A percentile compares a stretch with the other conserved stretches of the same genome.
These are phyloP conservation scores for Macrophomina phaseolina DNA, from an alignment of 2,329 filamentous ascomycete genomes.

Conservation along the genomic window DNA sequence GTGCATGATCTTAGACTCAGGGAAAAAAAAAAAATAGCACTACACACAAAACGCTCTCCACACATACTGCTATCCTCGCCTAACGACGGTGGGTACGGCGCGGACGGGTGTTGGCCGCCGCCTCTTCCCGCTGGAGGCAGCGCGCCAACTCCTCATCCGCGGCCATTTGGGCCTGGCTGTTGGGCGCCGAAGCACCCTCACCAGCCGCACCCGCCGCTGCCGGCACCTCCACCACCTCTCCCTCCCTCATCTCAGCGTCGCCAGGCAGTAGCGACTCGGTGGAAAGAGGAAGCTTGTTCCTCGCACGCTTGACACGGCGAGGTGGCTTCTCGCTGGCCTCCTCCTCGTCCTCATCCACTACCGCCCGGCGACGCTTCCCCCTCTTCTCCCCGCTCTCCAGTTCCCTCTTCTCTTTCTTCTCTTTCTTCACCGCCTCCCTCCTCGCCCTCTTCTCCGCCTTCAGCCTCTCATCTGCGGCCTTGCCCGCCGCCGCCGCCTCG, in stretches of 20 bases:
- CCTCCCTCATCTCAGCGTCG: background rate
- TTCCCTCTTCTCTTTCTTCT: background rate
- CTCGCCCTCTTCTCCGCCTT: constrained; percentile 4
- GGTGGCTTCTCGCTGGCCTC: constrained; percentile 1
- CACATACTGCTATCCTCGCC: background rate
- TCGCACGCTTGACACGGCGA: background rate
- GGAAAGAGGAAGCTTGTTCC: background rate
- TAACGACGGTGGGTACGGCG: constrained; percentile 6
- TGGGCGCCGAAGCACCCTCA: background rate
- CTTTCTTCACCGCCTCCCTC: background rate
- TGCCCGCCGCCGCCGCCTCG: background rate
- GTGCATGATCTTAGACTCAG: too few species aligned
- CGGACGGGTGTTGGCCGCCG: constrained; percentile 41
- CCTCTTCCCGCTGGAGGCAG: constrained; percentile 63
- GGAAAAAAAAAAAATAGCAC: background rate
- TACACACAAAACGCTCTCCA: background rate
- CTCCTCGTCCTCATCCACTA: constrained; percentile 2
- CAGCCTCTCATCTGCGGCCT: background rate
- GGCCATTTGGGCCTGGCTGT: constrained; percentile 31
- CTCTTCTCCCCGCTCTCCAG: background rate
- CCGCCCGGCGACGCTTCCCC: background rate
- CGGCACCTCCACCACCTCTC: background rate
- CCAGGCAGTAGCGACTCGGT: background rate
- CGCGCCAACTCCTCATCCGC: constrained; percentile 61
- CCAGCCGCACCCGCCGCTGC: constrained; percentile 8